Base-by-base conservation (phyloP, 495 filamentous ascomycete genomes). In the Aspergillus carlsbadensis region DNA sequence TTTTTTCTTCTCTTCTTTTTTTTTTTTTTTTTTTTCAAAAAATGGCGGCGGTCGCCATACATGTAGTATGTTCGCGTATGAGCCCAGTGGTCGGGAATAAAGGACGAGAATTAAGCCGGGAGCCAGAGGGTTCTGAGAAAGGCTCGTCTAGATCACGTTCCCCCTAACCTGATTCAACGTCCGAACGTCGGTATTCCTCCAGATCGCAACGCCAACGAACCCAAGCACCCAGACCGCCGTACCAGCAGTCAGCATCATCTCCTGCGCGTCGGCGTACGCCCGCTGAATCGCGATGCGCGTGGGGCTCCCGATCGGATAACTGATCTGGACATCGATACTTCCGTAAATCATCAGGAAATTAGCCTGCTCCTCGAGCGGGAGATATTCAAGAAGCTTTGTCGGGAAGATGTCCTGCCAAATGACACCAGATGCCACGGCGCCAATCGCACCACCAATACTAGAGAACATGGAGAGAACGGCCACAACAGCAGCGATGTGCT, bases 401-500 rank as follows among this genome's bases (percentile, higher is more conserved):
- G 26, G 26, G 8, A 29, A 29, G 26, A 29, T 29, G 8, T 29
- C 26, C 26, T 29, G 26, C 26, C 26, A 29, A 8, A 29, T 29
- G 3, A 8, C 26, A 29, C 26, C 26, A 8, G 83, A 77, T 15
- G 91, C 68, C 10, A 81, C 73, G 7, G 66, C 59, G 5, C 89
- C 89, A 52, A 90, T 80, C 13, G 83, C 83, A 36, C 81, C 84
- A 24, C 89, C 89, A 14, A 90, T 75, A 52, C 63, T 77, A 31
- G 79, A 70, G 60, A 87, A 84, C 64, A 90, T 74, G 44, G 72
- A 68, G 49, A 83, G 70, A 29, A 91, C 56, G 0, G 87, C 86
- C 0, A 91, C 76, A 8, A 85, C 78, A 18, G 80, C 77, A n/a
- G 89, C 86, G 43, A 90, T 74, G 56, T 88, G 70, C 39, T 88